phyloP scores from a whole-genome alignment of 2,329 filamentous ascomycete genomes.

The Apiospora marii region DNA sequence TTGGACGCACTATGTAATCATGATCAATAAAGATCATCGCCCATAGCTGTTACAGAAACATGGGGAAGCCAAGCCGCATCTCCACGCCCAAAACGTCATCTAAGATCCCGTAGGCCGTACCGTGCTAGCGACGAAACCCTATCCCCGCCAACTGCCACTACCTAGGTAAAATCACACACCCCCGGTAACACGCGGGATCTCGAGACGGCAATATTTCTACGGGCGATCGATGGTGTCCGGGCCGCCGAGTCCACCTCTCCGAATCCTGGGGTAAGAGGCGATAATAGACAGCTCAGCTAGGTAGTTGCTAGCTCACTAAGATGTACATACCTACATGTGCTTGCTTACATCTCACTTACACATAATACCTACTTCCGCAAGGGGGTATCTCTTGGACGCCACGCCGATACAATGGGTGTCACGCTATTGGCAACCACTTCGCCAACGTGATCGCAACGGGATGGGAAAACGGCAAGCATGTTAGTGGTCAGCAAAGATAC shows the following conservation, averaged over 20 bases:
- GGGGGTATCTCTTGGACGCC: background rate
- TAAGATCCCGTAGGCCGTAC: background rate
- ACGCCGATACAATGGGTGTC: background rate
- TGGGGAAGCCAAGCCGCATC: constrained; percentile 7
- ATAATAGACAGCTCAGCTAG: background rate
- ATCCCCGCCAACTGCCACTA: background rate
- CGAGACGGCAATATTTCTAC: constrained; percentile 5
- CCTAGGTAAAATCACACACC: background rate
- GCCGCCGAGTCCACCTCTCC: background rate
- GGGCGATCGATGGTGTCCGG: background rate
- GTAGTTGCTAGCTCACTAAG: too few species aligned
- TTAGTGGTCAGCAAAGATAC: background rate
- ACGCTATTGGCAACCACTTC: constrained; percentile 1
- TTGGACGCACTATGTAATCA: background rate
- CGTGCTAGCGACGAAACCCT: background rate
- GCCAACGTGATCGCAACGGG: background rate
- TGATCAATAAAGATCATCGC: background rate
- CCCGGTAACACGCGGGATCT: background rate
- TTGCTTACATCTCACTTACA: background rate
- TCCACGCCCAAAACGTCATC: background rate
- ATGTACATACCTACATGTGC: background rate
- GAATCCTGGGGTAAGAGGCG: background rate
- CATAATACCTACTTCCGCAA: background rate
- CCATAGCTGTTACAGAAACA: background rate
- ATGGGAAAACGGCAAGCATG: background rate